These are phyloP conservation scores for Jackrogersella minutella DNA, from an alignment of 495 filamentous ascomycete genomes.

Conservation along the genomic window DNA sequence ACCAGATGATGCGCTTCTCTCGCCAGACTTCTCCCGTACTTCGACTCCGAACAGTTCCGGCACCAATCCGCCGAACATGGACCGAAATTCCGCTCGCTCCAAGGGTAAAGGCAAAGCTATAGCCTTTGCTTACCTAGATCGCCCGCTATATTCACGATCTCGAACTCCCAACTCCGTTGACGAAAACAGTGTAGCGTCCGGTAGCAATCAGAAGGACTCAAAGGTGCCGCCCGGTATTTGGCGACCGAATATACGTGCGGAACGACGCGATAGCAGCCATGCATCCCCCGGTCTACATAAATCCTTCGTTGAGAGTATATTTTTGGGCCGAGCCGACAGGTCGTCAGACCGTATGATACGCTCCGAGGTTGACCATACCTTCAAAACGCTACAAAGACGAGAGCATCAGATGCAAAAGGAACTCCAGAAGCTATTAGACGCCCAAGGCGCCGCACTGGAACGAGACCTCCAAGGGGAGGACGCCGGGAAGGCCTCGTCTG, in stretches of 20 bases:
- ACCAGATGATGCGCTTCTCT: conserved; percentile 48
- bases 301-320: conserved; percentile 43
- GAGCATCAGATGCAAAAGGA: conserved; percentile 73
- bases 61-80: background rate
- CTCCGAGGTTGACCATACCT: conserved; percentile 40
- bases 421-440: conserved; percentile 83
- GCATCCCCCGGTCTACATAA: conserved; percentile 4
- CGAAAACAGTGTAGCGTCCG: background rate
- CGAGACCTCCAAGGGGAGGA: conserved; percentile 55
- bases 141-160: conserved; percentile 18
- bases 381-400: conserved; percentile 55
- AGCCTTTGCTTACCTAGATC: conserved; percentile 35
- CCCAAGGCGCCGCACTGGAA: conserved; percentile 78
- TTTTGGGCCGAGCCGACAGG: conserved; percentile 32
- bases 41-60: background rate
- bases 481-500: conserved; percentile 52
- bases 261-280: conserved; percentile 17
- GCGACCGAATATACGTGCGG: conserved; percentile 32
- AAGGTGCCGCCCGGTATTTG: conserved; percentile 31
- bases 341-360: conserved; percentile 19
- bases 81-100: conserved; percentile 4
- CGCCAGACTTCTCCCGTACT: conserved; percentile 7
- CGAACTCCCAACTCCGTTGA: conserved; percentile 4
- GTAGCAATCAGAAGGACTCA: conserved; percentile 1
- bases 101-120: conserved; percentile 39